A percentile compares a stretch with the other conserved stretches of the same genome.
These are phyloP conservation scores for Candida sp. DNA, from an alignment of 1,139 yeast species.

Conservation along the genomic window DNA sequence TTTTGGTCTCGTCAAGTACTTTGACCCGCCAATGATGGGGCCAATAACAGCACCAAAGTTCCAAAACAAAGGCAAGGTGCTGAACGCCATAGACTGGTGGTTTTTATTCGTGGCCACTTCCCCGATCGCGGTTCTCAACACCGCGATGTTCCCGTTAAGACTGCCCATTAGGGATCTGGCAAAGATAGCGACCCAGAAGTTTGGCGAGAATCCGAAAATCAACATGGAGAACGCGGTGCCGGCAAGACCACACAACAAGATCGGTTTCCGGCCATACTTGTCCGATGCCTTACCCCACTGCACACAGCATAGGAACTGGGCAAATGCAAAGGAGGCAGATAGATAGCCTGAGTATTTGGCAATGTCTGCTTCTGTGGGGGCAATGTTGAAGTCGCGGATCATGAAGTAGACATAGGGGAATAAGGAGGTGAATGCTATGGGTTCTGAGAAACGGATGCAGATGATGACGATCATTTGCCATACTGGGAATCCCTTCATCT, in stretches of 20 bases:
- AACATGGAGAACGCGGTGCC: constrained; percentile 34
- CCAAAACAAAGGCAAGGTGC: constrained; percentile 38
- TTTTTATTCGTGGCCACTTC: constrained; percentile 39
- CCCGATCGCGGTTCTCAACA: constrained; percentile 41
- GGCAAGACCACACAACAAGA: constrained; percentile 32
- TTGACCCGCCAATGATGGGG: constrained; percentile 60
- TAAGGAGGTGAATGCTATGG: constrained; percentile 42
- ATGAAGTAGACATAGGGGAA: constrained; percentile 44
- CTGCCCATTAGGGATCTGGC: constrained; percentile 38
- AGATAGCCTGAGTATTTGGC: constrained; percentile 41
- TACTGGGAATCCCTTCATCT: constrained; percentile 36
- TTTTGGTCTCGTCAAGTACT: constrained; percentile 36
- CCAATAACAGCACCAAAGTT: constrained; percentile 49
- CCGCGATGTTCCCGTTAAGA: constrained; percentile 42
- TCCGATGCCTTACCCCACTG: constrained; percentile 41
- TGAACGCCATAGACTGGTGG: constrained; percentile 43
- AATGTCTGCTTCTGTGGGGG: constrained; percentile 37
- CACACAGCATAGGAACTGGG: constrained; percentile 39
- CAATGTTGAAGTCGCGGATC: constrained; percentile 41
- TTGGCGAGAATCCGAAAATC: constrained; percentile 37
- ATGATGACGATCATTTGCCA: constrained; percentile 38
- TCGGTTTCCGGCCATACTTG: constrained; percentile 35
- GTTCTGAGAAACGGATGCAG: constrained; percentile 39
- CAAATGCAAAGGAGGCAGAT: constrained; percentile 41
- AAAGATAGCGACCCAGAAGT: constrained; percentile 35